These are phyloP conservation scores for Theobroma grandiflorum DNA, from an alignment of 441 rosid species.

Conservation along the genomic window DNA sequence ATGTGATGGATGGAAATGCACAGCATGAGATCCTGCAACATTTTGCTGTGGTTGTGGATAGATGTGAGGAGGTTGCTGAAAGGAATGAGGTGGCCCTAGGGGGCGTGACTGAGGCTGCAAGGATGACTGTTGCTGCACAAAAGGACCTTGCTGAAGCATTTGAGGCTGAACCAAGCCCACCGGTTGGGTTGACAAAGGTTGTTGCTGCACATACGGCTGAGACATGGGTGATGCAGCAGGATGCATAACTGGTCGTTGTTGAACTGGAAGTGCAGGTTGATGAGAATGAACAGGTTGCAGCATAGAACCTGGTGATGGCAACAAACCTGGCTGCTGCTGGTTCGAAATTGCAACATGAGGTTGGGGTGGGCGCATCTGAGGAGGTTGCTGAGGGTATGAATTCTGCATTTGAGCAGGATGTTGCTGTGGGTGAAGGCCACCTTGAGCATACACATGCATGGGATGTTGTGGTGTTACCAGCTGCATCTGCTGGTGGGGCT, in stretches of 20 bases:
- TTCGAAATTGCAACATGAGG: conserved; percentile 45
- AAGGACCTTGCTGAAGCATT: conserved; percentile 48
- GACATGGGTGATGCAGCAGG: conserved; percentile 47
- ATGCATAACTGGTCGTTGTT: conserved; percentile 49
- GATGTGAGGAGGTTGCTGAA: conserved; percentile 44
- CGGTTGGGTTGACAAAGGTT: conserved; percentile 55
- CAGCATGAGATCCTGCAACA: conserved; percentile 39
- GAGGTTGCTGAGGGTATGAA: conserved; percentile 59
- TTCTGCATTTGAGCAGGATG: conserved; percentile 50
- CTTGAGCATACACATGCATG: conserved; percentile 42
- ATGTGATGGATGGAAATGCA: conserved; percentile 47
- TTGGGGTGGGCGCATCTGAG: conserved; percentile 49
- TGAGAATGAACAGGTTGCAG: conserved; percentile 47
- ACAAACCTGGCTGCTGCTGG: conserved; percentile 47
- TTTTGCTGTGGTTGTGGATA: conserved; percentile 54
- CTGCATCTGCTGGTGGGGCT: conserved; percentile 52
- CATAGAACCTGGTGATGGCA: conserved; percentile 47
- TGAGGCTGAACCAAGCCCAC: conserved; percentile 49
- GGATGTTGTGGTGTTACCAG: conserved; percentile 51
- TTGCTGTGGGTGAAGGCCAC: conserved; percentile 51
- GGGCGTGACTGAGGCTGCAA: conserved; percentile 56
- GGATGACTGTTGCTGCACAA: conserved; percentile 51
- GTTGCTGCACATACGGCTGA: conserved; percentile 58
- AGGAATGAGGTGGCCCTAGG: conserved; percentile 45
- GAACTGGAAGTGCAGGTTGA: conserved; percentile 51